These are phyloP conservation scores for Luvunga scandens DNA, from an alignment of 345 rosid genomes.

Conservation along the genomic window DNA sequence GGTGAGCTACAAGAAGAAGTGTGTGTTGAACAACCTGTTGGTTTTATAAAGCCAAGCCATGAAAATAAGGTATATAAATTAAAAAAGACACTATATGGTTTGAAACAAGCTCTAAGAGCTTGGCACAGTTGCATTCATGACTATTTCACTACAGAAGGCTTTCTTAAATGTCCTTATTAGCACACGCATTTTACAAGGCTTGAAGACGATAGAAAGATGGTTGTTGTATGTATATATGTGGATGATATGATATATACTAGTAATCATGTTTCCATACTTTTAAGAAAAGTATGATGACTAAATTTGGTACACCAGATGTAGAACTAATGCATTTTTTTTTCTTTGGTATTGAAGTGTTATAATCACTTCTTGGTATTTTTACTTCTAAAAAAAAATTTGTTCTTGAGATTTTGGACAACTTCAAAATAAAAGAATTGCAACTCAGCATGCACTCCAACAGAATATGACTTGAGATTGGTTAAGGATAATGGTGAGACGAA, in stretches of 20 bases:
- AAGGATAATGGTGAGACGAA: background rate
- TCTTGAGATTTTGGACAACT: background rate
- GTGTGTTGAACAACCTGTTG: background rate
- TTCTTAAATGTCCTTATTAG: background rate
- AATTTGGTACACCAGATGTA: too few species aligned
- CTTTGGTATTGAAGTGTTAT: background rate
- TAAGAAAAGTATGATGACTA: too few species aligned
- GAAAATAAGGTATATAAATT: background rate
- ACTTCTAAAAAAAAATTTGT: too few species aligned
- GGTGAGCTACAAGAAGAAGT: background rate
- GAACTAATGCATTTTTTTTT: background rate
- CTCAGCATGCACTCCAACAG: background rate
- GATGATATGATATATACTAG: background rate
- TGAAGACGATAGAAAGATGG: too few species aligned
- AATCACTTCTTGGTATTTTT: background rate
- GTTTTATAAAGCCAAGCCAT: background rate
- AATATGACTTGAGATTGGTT: background rate
- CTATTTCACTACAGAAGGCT: background rate
- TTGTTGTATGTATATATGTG: background rate
- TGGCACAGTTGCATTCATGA: background rate
- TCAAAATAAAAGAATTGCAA: too few species aligned
- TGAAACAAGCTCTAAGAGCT: background rate
- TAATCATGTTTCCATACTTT: too few species aligned
- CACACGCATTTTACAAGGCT: background rate
- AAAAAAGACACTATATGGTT: background rate